phyloP scores from a whole-genome alignment of 805 yeast species.

The Schizosaccharomyces octosporus region DNA sequence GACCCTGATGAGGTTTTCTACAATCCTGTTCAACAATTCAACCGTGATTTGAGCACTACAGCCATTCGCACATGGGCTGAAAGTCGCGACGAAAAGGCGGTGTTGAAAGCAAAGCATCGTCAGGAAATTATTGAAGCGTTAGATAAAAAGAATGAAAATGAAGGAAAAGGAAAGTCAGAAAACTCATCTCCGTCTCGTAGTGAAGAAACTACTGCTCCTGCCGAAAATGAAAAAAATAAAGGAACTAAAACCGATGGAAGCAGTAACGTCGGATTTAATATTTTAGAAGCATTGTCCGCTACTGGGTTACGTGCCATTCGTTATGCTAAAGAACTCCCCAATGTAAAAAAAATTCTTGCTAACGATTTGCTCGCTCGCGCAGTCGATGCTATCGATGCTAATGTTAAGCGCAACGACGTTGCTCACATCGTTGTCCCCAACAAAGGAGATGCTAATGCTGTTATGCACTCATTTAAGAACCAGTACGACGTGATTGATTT shows the following conservation, averaged over 20 bases:
- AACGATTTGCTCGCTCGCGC: constrained; percentile 77
- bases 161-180: constrained; percentile 5
- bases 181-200: constrained; percentile 1
- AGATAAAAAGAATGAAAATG: constrained; percentile 6
- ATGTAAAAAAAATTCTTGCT: constrained; percentile 50
- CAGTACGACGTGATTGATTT: constrained; percentile 68
- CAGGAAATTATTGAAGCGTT: constrained; percentile 4
- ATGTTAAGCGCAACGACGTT: constrained; percentile 42
- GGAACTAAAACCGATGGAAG: constrained; percentile 4
- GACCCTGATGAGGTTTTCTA: constrained; percentile 69
- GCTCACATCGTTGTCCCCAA: constrained; percentile 34
- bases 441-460: constrained; percentile 74
- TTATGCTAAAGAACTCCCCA: constrained; percentile 75
- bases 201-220: not conserved
- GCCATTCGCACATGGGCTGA: constrained; percentile 73
- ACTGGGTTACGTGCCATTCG: constrained; percentile 86
- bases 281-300: constrained; percentile 80
- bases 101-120: not conserved
- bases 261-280: constrained; percentile 19
- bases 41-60: constrained; percentile 67
- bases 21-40: constrained; percentile 90
- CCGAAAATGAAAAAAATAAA: not conserved
- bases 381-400: constrained; percentile 51
- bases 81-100: constrained; percentile 12
- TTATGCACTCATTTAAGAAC: constrained; percentile 28